Conservation (phyloP, 2,329 filamentous ascomycete genomes). For the Xylaria sp. region DNA sequence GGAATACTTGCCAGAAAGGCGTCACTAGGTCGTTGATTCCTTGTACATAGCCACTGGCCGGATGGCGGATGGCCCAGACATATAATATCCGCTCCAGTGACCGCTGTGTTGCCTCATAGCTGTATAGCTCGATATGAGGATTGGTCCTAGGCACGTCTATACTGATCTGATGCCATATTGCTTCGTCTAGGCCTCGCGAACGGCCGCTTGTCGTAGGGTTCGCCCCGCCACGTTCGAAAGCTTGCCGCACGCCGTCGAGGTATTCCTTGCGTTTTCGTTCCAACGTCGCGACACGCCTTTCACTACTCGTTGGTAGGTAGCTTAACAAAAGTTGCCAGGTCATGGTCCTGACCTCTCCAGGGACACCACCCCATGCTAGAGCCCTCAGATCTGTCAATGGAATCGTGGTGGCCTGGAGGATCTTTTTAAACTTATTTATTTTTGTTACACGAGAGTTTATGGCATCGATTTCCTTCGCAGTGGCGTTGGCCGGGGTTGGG, state of each 20-base stretch:
- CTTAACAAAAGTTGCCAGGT: conserved; percentile 97
- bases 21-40: conserved; percentile 98
- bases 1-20: conserved; percentile 96
- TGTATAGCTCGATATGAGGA: conserved; percentile 91
- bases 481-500: conserved; percentile 70
- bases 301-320: conserved; percentile 95
- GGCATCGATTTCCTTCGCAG: conserved; percentile 81
- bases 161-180: conserved; percentile 99
- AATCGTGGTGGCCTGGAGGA: conserved; percentile 90
- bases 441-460: conserved; percentile 86
- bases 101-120: conserved; percentile 93
- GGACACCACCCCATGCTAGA: conserved; percentile 91
- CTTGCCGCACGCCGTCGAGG: conserved; percentile 82
- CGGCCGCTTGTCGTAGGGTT: conserved; percentile 47
- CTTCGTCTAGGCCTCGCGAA: conserved; percentile 79
- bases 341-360: conserved; percentile 94
- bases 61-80: conserved; percentile 96
- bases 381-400: conserved; percentile 80
- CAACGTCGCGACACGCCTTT: conserved; percentile 83
- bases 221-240: conserved; percentile 66
- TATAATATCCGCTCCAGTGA: conserved; percentile 95
- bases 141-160: conserved; percentile 97
- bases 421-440: conserved; percentile 98
- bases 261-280: conserved; percentile 97
- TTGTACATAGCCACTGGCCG: conserved; percentile 96